A percentile compares a stretch with the other conserved stretches of the same genome.
Evolutionary conservation across 495 filamentous ascomycete genomes (phyloP).

Genomic region (Penicillium goetzii): DNA sequence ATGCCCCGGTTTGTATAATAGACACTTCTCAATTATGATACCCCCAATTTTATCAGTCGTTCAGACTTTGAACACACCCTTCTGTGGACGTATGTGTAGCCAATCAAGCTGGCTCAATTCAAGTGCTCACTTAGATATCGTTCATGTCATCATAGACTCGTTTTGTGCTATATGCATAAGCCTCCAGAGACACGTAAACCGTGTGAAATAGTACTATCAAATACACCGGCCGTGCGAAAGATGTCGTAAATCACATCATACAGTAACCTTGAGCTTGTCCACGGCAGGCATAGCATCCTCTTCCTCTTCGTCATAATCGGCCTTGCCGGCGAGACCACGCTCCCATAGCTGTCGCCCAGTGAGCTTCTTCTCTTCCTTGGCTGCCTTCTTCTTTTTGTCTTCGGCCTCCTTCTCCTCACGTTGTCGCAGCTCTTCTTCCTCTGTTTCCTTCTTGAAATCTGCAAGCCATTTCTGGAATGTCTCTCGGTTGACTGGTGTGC

Average conservation of each 20-base stretch:
- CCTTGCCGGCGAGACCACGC: slow-evolving; percentile 73
- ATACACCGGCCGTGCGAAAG: slow-evolving; percentile 20
- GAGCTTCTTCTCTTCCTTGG: slow-evolving; percentile 64
- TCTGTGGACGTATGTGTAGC: neutral
- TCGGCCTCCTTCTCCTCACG: slow-evolving; percentile 75
- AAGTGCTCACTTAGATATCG: neutral
- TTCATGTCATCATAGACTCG: slow-evolving; percentile 6
- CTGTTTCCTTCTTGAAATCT: slow-evolving; percentile 76
- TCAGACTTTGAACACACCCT: neutral
- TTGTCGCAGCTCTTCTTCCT: slow-evolving; percentile 64
- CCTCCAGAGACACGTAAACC: slow-evolving; percentile 1
- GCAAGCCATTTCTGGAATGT: slow-evolving; percentile 83
- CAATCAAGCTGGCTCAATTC: neutral
- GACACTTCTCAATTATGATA: slow-evolving; percentile 6
- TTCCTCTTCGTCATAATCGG: slow-evolving; percentile 71
- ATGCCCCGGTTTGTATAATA: slow-evolving; percentile 3
- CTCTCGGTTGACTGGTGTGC: slow-evolving; percentile 82
- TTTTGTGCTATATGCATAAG: slow-evolving; percentile 6
- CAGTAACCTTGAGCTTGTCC: slow-evolving; percentile 69
- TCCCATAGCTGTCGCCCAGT: slow-evolving; percentile 88
- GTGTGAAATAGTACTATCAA: neutral
- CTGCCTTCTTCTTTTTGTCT: slow-evolving; percentile 68
- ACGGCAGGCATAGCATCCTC: slow-evolving; percentile 60
- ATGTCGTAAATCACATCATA: slow-evolving; percentile 37
- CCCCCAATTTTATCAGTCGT: neutral